These are phyloP conservation scores for Elaeis oleifera DNA, from an alignment of 202 grass and related monocot genomes.

Conservation along the genomic window DNA sequence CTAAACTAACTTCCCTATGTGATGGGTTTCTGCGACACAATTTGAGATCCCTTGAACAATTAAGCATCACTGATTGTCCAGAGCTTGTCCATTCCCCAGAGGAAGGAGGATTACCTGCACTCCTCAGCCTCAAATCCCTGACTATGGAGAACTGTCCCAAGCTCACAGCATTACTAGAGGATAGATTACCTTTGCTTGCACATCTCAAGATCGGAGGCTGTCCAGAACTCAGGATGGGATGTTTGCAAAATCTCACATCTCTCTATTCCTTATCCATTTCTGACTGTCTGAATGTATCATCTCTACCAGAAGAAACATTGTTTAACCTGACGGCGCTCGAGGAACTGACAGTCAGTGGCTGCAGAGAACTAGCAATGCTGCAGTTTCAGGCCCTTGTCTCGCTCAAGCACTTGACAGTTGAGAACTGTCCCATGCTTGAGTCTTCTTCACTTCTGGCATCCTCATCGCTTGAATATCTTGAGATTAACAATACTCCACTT, in stretches of 20 bases:
- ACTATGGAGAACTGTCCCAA: background rate
- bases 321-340: background rate
- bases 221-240: background rate
- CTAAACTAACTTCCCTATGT: slow-evolving; percentile 3
- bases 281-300: background rate
- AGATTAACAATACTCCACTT: background rate
- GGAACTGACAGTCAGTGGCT: background rate
- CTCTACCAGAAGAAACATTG: background rate
- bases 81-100: no score
- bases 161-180: background rate
- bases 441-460: no score
- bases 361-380: background rate
- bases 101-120: background rate
- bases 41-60: background rate
- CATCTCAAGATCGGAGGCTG: background rate
- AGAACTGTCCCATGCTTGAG: background rate
- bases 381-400: no score
- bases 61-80: no score
- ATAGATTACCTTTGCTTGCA: background rate
- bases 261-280: background rate
- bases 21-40: background rate
- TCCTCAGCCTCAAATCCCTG: background rate
- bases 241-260: background rate
- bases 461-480: no score
- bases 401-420: background rate